Base-by-base conservation (phyloP, 805 yeast species). In the Saccharomycopsis capsularis region DNA sequence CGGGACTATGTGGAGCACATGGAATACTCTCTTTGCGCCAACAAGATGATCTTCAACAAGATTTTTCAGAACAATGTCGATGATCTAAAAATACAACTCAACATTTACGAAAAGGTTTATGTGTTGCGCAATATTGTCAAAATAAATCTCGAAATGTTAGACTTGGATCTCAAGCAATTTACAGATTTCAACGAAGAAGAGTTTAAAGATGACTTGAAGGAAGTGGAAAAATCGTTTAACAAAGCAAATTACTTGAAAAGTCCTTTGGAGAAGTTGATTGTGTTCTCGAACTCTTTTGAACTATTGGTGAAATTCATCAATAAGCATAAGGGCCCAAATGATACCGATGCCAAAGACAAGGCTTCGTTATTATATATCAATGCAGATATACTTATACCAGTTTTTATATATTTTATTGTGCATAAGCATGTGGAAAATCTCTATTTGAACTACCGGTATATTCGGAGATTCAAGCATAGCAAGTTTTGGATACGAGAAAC, bases 371-470 rank as follows among this genome's bases (percentile, higher is more conserved):
- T 38, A n/a, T 25, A 30, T 16, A 40, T 50, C 16, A 44, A 39
- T 40, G 56, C 51, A 1, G 56, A 53, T 23, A 23, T 48, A 5
- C 42, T 46, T 3, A 34, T 53, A 11, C 56, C 56, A 2, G 29
- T 45, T 7, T 44, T 47, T 11, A 44, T 53, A 5, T 53, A 35
- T 16, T 47, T 48, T 29, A 32, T 48, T 7, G 47, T 51, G 1
- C 47, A 47, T 30, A n/a, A 38, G 19, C 47, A 44, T 30, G 38
- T 50, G 3, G 44, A 53, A 19, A 45, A 50, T 35, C 41, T 53
- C 16, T 51, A 30, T 25, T 43, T 51, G 32, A 53, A 51, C 23
- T 53, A 41, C 42, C 30, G 35, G 18, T 53, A 24, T 36, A 53
- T 53, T 11, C 40, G 42, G 32, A 25, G 56, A 35, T 53, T 53